A percentile compares a stretch with the other conserved stretches of the same genome.
phyloP scores from a whole-genome alignment of 140 eudicot species.

The Cichorium intybus region DNA sequence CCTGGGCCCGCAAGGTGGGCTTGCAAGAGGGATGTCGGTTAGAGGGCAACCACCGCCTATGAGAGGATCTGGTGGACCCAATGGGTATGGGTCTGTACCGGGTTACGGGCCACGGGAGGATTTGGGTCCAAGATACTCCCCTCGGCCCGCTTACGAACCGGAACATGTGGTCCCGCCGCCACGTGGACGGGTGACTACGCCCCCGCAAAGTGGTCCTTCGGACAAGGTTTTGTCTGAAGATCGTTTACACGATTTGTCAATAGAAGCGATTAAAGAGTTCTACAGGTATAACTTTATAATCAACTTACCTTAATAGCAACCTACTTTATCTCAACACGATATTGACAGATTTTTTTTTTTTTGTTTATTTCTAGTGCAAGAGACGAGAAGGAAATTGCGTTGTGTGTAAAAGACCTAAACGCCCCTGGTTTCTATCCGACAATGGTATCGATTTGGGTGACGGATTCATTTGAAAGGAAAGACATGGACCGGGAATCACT shows the following conservation, averaged over 20 bases:
- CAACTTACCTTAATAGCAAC: background rate
- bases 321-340: background rate
- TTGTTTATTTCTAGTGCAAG: constrained; percentile 52
- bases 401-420: constrained; percentile 82
- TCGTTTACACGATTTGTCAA: constrained; percentile 61
- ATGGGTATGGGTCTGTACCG: constrained; percentile 46
- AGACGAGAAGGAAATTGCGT: constrained; percentile 83
- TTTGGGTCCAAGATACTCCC: constrained; percentile 37
- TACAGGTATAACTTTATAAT: constrained; percentile 55
- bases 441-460: constrained; percentile 83
- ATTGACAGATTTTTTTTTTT: background rate
- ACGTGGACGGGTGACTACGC: constrained; percentile 29
- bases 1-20: constrained; percentile 98
- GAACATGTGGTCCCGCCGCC: constrained; percentile 40
- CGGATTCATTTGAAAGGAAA: constrained; percentile 94
- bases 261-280: constrained; percentile 71
- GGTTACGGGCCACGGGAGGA: constrained; percentile 62
- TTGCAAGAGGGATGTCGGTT: constrained; percentile 85
- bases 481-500: constrained; percentile 69
- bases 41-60: constrained; percentile 65
- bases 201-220: constrained; percentile 37
- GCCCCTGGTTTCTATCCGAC: constrained; percentile 77
- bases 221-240: constrained; percentile 63
- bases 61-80: constrained; percentile 43
- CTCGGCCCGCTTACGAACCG: constrained; percentile 51